Evolutionary conservation across 2,329 filamentous ascomycete genomes (phyloP).

Genomic region (Venturiaceae sp.): DNA sequence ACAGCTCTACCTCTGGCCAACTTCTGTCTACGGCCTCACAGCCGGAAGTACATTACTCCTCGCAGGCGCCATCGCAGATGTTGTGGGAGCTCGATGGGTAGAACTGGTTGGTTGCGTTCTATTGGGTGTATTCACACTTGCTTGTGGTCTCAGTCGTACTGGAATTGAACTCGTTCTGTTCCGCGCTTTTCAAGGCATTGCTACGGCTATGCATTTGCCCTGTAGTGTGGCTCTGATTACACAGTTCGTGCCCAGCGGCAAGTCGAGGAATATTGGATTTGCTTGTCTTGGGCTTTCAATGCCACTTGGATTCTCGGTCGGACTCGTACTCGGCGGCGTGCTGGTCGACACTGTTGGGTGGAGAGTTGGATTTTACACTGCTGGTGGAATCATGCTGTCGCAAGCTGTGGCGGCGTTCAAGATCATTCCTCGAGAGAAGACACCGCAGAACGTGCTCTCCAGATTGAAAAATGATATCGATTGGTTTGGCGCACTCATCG

Average conservation of each 20-base stretch:
- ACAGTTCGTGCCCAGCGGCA: conserved; percentile 34
- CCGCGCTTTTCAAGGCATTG: conserved; percentile 35
- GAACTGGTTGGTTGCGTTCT: conserved; percentile 37
- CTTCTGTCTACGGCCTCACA: conserved; percentile 30
- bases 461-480: conserved; percentile 37
- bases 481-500: conserved; percentile 41
- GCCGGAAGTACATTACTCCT: conserved; percentile 40
- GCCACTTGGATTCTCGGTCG: conserved; percentile 41
- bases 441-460: not conserved
- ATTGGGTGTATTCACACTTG: conserved; percentile 34
- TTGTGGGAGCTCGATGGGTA: conserved; percentile 37
- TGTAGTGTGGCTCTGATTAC: conserved; percentile 41
- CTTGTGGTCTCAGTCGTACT: conserved; percentile 28
- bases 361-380: conserved; percentile 42
- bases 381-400: conserved; percentile 30
- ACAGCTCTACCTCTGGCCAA: conserved; percentile 23
- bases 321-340: conserved; percentile 41
- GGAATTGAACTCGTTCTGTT: conserved; percentile 36
- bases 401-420: conserved; percentile 27
- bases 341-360: conserved; percentile 40
- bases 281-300: conserved; percentile 40
- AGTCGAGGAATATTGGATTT: conserved; percentile 41
- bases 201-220: conserved; percentile 38
- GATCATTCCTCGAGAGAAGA: conserved; percentile 21
- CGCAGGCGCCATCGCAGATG: conserved; percentile 41